Evolutionary conservation across 1,139 yeast genomes (phyloP), one percentile per base, ranked within the genome.

Genomic region (Insectozyma bohioensis): DNA sequence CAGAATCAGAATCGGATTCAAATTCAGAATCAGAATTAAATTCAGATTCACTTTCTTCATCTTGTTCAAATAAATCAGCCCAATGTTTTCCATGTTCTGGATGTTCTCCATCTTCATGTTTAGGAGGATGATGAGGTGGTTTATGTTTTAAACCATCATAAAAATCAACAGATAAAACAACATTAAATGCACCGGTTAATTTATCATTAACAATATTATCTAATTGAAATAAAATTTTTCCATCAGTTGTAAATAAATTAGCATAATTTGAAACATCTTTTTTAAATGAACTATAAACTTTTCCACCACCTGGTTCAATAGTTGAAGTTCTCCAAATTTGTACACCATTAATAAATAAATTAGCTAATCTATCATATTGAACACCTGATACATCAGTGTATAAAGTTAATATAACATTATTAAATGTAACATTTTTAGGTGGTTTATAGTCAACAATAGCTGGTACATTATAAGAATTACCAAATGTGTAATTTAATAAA

Each of bases 261-360:
- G 70, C 51, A 49, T 78, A 85, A 18, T 61, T 59, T 4, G 90
- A 69, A 2, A 85, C 74, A 50, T 87, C 95, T 51, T 84, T 85
- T 20, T 67, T 60, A 32, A 71, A 62, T 10, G 60, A 52, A 11
- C 82, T 74, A 46, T 63, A 68, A 3, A 74, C 68, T 3, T 57
- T 46, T 16, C 48, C 49, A 34, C 75, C 68, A 40, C 78, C 75
- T 0, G 95, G 95, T 56, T 86, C 95, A 12, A 85, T 79, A 2
- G 95, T 86, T 3, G 92, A 80, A 0, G 94, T 80, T 54, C 95
- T 70, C 95, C 95, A 86, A 21, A 86, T 58, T 45, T 85, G 85
- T 11, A 72, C 68, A 15, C 80, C 85, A 34, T 75, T 74, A 17
- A 86, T 54, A 48, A 73, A 82, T 17, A 86, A 56, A 49, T 85